phyloP scores from a whole-genome alignment of 352 stramenopile species.

The Blastocystis sp. region DNA sequence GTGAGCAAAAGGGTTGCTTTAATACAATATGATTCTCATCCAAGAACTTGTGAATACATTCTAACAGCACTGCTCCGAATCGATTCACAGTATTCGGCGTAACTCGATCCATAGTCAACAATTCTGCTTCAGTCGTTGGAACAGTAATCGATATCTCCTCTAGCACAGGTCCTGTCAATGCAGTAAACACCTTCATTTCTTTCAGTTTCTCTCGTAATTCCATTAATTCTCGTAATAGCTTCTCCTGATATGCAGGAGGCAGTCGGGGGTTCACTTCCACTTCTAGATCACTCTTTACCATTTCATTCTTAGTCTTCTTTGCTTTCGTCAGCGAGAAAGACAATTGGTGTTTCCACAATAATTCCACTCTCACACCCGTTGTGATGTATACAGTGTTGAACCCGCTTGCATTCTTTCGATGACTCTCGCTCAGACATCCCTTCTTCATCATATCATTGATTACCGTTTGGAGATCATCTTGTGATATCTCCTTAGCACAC shows the following conservation, averaged over 20 bases:
- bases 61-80: slow-evolving; percentile 1
- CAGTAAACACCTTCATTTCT: background rate
- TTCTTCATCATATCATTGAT: slow-evolving; percentile 30
- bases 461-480: background rate
- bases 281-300: background rate
- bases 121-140: slow-evolving; percentile 33
- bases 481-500: background rate
- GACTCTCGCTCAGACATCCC: background rate
- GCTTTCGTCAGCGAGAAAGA: background rate
- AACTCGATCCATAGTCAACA: slow-evolving; percentile 44
- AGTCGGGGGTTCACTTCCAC: slow-evolving; percentile 1
- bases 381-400: background rate
- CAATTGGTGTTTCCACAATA: background rate
- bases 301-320: background rate
- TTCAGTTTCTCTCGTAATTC: background rate
- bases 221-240: background rate
- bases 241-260: background rate
- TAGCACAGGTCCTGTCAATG: background rate
- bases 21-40: slow-evolving; percentile 12
- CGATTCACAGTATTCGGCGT: slow-evolving; percentile 13
- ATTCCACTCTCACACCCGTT: background rate
- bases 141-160: slow-evolving; percentile 37
- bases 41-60: background rate
- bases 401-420: background rate
- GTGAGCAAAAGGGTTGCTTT: background rate